Percentiles rank a stretch among this genome's conserved stretches.
These are phyloP conservation scores for Remersonia thermophila DNA, from an alignment of 2,329 filamentous ascomycete genomes.

Conservation along the genomic window DNA sequence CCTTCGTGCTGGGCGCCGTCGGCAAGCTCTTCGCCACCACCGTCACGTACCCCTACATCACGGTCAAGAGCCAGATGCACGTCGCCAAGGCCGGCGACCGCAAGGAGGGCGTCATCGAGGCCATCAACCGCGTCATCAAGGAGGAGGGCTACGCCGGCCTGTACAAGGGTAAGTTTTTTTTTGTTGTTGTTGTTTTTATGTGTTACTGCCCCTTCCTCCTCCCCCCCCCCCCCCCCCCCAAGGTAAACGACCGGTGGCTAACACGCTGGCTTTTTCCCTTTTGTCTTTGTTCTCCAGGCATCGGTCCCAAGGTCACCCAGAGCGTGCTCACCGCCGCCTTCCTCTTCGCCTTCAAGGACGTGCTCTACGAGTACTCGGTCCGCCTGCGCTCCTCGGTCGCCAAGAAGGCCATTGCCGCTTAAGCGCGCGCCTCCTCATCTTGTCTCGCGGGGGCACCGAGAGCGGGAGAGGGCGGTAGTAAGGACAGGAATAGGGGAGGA, in stretches of 20 bases:
- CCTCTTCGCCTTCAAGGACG: conserved; percentile 96
- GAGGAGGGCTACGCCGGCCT: conserved; percentile 88
- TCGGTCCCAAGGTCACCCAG: conserved; percentile 91
- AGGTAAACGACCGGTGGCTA: no score
- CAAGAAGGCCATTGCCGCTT: conserved; percentile 28
- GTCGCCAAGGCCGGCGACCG: conserved; percentile 62
- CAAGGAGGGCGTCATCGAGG: conserved; percentile 68
- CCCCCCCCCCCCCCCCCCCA: no score
- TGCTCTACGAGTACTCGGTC: conserved; percentile 74
- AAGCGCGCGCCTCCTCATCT: no score
- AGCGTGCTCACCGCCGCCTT: conserved; percentile 94
- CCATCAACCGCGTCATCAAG: conserved; percentile 64
- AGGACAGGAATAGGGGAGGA: no score
- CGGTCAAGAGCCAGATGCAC: conserved; percentile 95
- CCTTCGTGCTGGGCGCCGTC: conserved; percentile 81
- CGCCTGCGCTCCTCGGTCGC: conserved; percentile 42
- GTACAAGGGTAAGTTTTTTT: conserved; percentile 65
- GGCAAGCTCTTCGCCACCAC: conserved; percentile 90
- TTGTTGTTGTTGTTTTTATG: not conserved
- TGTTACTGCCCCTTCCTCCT: not conserved
- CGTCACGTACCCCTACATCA: conserved; percentile 97
- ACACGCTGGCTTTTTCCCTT: not conserved
- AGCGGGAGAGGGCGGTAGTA: no score
- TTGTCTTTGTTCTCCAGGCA: conserved; percentile 42
- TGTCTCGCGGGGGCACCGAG: no score